These are phyloP conservation scores for Penicillium glabrum DNA, from an alignment of 2,329 filamentous ascomycete genomes.

Conservation along the genomic window DNA sequence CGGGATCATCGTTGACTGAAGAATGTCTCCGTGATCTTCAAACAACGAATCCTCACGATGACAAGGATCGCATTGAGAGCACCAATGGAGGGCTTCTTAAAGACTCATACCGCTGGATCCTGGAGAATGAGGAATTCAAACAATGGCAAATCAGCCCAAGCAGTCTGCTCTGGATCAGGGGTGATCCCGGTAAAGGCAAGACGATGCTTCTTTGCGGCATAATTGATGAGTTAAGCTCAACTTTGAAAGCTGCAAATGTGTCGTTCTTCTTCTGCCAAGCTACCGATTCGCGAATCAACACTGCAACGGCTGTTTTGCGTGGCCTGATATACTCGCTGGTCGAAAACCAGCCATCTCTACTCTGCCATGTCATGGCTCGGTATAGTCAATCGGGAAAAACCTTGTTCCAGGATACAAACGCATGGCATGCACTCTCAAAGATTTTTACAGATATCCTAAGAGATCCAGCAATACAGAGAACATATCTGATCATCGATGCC, in stretches of 20 bases:
- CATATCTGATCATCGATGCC: slow-evolving; percentile 2
- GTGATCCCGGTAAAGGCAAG: slow-evolving; percentile 22
- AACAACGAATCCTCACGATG: slow-evolving; percentile 14
- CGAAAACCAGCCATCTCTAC: slow-evolving; percentile 2
- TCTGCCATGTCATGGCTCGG: slow-evolving; percentile 1
- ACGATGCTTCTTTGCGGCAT: slow-evolving; percentile 25
- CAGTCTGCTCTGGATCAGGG: not conserved
- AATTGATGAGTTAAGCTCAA: not conserved
- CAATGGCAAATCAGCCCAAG: not conserved
- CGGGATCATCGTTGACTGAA: slow-evolving; percentile 1
- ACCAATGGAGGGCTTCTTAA: slow-evolving; percentile 18
- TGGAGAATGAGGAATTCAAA: not conserved
- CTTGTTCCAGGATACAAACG: slow-evolving; percentile 5
- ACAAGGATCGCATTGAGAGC: slow-evolving; percentile 22
- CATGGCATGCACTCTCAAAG: not conserved
- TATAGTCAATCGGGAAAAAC: not conserved
- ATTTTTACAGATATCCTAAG: not conserved
- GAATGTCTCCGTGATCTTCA: slow-evolving; percentile 4
- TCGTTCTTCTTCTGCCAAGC: slow-evolving; percentile 3
- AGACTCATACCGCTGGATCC: slow-evolving; percentile 12
- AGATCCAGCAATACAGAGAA: not conserved
- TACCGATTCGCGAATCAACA: not conserved
- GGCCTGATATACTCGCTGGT: slow-evolving; percentile 4
- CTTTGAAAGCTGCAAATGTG: not conserved
- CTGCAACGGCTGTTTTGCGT: not conserved